Evolutionary conservation across 805 yeast species (phyloP), one percentile per base, ranked within the genome.

Genomic region (Saccharomycopsis synnaedendra): DNA sequence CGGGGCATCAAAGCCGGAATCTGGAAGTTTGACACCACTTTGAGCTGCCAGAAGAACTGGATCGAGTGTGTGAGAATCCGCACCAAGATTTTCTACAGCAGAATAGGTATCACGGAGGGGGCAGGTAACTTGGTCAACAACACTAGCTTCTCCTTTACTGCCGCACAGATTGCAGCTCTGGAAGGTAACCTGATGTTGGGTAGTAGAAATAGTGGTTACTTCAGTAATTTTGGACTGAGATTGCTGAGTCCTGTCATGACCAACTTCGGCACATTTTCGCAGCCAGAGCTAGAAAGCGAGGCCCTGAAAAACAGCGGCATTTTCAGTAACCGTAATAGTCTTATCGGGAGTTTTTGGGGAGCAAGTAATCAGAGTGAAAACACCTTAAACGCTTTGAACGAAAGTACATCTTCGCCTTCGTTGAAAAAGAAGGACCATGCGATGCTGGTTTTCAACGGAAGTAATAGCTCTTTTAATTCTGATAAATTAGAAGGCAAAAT

Each of bases 71-170:
- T 75, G 38, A 73, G 79, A 56, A 68, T 86, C 27, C 74, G 95
- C 46, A 75, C 77, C 38, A 81, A 82, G 59, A 68, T 89, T 51
- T 85, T 82, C 64, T 90, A 94, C 88, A 71, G 93, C 6, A 78
- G 86, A 53, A 63, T 82, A 27, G 97, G 97, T 3, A 71, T 80
- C 10, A 51, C 41, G 27, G 54, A 51, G 38, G 39, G 47, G 28
- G 32, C 47, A 5, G 42, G 45, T 5, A 45, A 51, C 29, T 36
- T 51, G 43, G 39, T 51, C 29, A 48, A 45, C 30, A 51, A 51
- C 39, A 48, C 37, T 39, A 39, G 49, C 9, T 42, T 49, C 27
- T 38, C 43, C 6, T 49, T 49, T 34, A 39, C 41, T 9, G 40
- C 33, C 11, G 38, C 37, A 7, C 53, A 50, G 39, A 35, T 50